Conservation (phyloP, 768 basidiomycete genomes). For the Podaxis pistillaris region DNA sequence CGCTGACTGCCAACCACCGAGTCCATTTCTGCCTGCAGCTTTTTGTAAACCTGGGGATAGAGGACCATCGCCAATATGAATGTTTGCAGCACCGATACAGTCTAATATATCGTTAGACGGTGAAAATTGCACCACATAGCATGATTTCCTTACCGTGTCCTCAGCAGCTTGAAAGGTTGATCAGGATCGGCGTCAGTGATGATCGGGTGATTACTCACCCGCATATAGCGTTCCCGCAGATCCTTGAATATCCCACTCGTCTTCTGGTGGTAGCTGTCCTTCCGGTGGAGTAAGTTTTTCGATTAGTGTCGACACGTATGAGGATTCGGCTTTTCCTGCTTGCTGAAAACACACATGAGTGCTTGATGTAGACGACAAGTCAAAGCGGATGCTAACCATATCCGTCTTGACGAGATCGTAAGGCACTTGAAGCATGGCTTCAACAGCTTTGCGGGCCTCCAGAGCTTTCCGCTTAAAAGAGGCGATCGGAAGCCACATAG, state of each 20-base stretch:
- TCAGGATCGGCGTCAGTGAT: background rate
- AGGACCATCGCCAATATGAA: slow-evolving; percentile 56
- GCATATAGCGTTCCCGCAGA: slow-evolving; percentile 53
- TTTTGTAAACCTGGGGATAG: slow-evolving; percentile 46
- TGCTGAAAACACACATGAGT: slow-evolving; percentile 26
- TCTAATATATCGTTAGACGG: slow-evolving; percentile 34
- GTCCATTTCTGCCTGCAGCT: slow-evolving; percentile 54
- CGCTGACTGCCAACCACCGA: slow-evolving; percentile 40
- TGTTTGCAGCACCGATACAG: slow-evolving; percentile 44
- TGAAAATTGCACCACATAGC: slow-evolving; percentile 13
- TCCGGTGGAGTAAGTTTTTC: slow-evolving; percentile 34
- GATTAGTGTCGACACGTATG: slow-evolving; percentile 44
- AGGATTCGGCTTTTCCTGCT: slow-evolving; percentile 41
- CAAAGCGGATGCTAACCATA: slow-evolving; percentile 34
- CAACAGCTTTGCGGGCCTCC: slow-evolving; percentile 41
- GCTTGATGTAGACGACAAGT: slow-evolving; percentile 7
- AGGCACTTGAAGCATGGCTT: slow-evolving; percentile 48
- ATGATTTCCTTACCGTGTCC: slow-evolving; percentile 31
- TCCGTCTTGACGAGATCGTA: slow-evolving; percentile 48
- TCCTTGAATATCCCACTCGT: slow-evolving; percentile 54
- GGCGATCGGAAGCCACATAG: slow-evolving; percentile 48
- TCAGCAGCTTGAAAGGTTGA: slow-evolving; percentile 31
- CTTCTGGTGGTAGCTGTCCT: slow-evolving; percentile 34
- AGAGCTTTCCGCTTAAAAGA: slow-evolving; percentile 45
- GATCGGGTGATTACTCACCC: slow-evolving; percentile 29